Evolutionary conservation across 176 grass and related monocot genomes (phyloP), one percentile per base, ranked within the genome.

Genomic region (Oropetium thomaeum): DNA sequence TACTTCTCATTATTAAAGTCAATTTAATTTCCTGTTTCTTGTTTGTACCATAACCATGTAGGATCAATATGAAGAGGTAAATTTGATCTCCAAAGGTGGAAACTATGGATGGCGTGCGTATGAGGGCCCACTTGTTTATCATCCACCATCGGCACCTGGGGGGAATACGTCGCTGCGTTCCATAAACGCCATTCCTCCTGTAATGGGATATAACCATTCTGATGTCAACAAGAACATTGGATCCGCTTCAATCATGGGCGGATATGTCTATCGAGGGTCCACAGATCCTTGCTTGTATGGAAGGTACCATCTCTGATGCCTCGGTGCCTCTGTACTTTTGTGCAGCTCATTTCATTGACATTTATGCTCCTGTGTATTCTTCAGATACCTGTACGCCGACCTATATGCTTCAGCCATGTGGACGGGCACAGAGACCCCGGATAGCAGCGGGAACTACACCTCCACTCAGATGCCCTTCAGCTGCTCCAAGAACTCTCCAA

Each of bases 41-140:
- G 47, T 60, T 33, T 70, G 65, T 26, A 52, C 42, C 14, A 26
- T 43, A 65, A 41, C 42, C 25, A n/a, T 44, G 63, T 81, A 86
- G 84, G 90, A 96, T 73, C 75, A 83, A 67, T 92, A 92, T 6
- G 86, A 92, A 73, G 86, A 89, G 44, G 86, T 87, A 26, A 80
- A 93, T 74, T 71, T 89, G 70, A 81, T 89, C 60, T 81, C 69
- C 33, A 92, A 92, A 60, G 90, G 82, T 5, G 93, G 93, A 64
- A 96, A 96, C 78, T 96, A 96, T 7, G 89, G 93, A 66, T 96
- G 89, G 89, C 77, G 87, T 22, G 78, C 44, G 3, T 87, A 92
- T 0, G 93, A 90, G 89, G 86, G 77, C 28, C 86, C 42, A 7
- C 65, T 79, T 54, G 64, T 83, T 57, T 77, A 33, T 41, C 10